These are phyloP conservation scores for Ustilago nuda DNA, from an alignment of 1,284 basidiomycete species.

Conservation along the genomic window DNA sequence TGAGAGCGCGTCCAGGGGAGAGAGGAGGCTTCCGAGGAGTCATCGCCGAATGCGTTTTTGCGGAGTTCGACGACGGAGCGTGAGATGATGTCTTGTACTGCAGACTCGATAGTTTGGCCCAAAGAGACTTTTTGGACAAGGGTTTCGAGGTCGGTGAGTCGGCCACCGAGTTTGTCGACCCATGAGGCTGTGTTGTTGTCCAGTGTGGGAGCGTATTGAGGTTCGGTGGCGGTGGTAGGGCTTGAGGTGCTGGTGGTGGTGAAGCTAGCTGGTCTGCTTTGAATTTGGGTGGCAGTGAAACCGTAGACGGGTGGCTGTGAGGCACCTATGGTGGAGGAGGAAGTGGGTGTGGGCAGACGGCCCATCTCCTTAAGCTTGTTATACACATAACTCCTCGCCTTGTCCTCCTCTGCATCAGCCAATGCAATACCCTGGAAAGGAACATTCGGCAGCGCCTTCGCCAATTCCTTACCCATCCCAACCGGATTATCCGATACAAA, in stretches of 20 bases:
- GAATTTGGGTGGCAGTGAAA: not conserved
- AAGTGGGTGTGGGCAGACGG: slow-evolving; percentile 26
- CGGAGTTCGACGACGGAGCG: slow-evolving; percentile 84
- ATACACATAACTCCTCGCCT: slow-evolving; percentile 82
- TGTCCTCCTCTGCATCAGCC: slow-evolving; percentile 82
- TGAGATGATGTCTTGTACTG: slow-evolving; percentile 72
- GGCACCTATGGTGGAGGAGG: not conserved
- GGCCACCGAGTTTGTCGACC: slow-evolving; percentile 65
- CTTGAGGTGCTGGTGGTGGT: slow-evolving; percentile 10
- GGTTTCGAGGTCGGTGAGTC: slow-evolving; percentile 63
- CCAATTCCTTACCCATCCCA: slow-evolving; percentile 80
- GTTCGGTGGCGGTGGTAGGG: not conserved
- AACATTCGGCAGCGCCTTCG: slow-evolving; percentile 87
- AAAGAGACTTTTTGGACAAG: slow-evolving; percentile 61
- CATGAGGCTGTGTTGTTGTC: slow-evolving; percentile 53
- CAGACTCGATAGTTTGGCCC: slow-evolving; percentile 56
- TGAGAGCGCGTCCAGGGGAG: slow-evolving; percentile 88
- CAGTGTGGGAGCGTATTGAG: slow-evolving; percentile 24
- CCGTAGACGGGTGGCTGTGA: slow-evolving; percentile 13
- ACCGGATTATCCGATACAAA: slow-evolving; percentile 90
- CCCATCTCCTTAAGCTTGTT: slow-evolving; percentile 80
- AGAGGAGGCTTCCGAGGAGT: slow-evolving; percentile 82
- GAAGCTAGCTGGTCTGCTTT: slow-evolving; percentile 1
- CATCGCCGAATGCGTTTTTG: slow-evolving; percentile 93
- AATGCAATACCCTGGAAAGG: slow-evolving; percentile 75